Base-by-base conservation (phyloP, 2,329 filamentous ascomycete genomes). In the Penicillium sp. region DNA sequence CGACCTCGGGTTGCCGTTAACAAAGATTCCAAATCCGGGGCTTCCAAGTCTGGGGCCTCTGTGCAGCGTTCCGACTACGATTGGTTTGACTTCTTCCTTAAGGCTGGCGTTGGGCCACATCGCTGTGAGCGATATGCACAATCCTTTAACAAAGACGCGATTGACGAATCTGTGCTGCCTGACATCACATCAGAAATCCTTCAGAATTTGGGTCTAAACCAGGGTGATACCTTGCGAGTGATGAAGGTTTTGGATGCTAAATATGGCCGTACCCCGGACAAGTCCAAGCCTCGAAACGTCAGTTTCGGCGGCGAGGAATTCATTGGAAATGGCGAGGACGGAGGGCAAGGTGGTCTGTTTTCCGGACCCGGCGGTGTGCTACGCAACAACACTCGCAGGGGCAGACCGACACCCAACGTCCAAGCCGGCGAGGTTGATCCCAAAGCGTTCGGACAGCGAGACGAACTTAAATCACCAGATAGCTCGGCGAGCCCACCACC, bases 11-110 rank as follows among this genome's bases (percentile, higher is more conserved):
- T 65, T 42, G 71, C 68, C 43, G 63, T 67, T 43, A 70, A 73
- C 58, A 77, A 81, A 27, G 55, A 48, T 43, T 56, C 63, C 25
- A 59, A 62, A n/a, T 68, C 76, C 27, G 77, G 75, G 54, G 72
- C 19, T 47, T 57, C 63, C n/a, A 58, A 62, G 13, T 66, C 76
- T 27, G 77, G 75, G 55, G 72, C 70, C 50, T 69, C 72, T 57
- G 70, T 74, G 61, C 77, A 77, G 53, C 69, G 67, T 44, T 68
- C 70, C 10, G 88, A 94, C 48, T 96, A 97, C 73, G 94, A 99
- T 73, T 99, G 94, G 94, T 99, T 99, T 70, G 92, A 97, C 72
- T 97, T 99, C 79, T 99, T 99, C 81, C 79, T 99, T 41, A 87
- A 88, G 62, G 96, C 92, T 73, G 93, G 96, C 47, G 91, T 97